Evolutionary conservation across 2,329 filamentous ascomycete species (phyloP), one percentile per base, ranked within the genome.

Genomic region (Niveomyces coronatus): DNA sequence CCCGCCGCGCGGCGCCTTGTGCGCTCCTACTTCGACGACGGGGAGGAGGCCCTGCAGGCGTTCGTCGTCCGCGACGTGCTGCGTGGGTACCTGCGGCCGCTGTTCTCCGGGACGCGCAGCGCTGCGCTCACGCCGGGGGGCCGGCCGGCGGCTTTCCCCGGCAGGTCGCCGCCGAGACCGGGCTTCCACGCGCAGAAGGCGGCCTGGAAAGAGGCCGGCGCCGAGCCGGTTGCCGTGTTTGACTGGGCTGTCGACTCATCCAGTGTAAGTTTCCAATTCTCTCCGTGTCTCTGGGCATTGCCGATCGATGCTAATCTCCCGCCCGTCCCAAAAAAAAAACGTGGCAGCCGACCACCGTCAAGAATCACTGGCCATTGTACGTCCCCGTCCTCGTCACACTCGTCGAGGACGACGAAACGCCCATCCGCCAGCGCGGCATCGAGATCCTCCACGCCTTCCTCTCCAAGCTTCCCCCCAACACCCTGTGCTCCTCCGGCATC

Each of bases 361-460:
- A 38, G 26, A 53, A 64, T 9, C 61, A 77, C 48, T 89, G 83
- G 80, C 75, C 76, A 3, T 61, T 84, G 7, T 73, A 82, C 42
- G 70, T 79, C 2, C 85, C 85, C 1, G 76, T 81, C 0, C 61
- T 89, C 4, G 65, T 89, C 5, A 74, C 76, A 0, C 67, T 89
- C 4, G 58, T 78, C 19, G 83, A 88, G 52, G 80, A 85, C 47
- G 53, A 67, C 11, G 64, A 73, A 16, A 64, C 65, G 0, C 45
- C 54, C 3, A 62, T 75, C 43, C 76, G 79, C 44, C 54, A 60
- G 2, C 63, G 62, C 18, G 81, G 79, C 1, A 71, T 84, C 11
- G 47, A 57, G 2, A 57, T 78, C 3, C 61, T 84, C 3, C 47
- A 54, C 1, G 37, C 51, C 0, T 74, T 89, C 41, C 64, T 87